Evolutionary conservation across 306 rosid genomes (phyloP).

Genomic region (Lathyrus oleraceus): DNA sequence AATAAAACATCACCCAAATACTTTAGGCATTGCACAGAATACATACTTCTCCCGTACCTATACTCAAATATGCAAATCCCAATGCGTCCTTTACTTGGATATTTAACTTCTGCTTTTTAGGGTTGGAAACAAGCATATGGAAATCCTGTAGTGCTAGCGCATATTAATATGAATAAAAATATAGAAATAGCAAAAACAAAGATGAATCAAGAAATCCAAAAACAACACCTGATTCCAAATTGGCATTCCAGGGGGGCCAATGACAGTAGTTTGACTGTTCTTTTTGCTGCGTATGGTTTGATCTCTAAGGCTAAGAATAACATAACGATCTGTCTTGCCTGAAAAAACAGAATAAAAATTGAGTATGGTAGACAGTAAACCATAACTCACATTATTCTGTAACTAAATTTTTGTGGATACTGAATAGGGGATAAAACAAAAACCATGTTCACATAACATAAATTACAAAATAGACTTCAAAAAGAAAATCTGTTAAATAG

Average conservation of each 20-base stretch:
- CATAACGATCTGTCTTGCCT: constrained; percentile 98
- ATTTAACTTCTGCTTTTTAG: constrained; percentile 73
- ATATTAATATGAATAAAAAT: constrained; percentile 22
- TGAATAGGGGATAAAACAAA: constrained; percentile 1
- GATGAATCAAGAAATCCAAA: constrained; percentile 25
- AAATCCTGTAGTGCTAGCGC: constrained; percentile 74
- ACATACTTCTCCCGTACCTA: constrained; percentile 88
- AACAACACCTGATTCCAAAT: constrained; percentile 95
- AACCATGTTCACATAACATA: neutral
- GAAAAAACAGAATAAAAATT: constrained; percentile 28
- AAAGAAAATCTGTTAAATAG: constrained; percentile 13
- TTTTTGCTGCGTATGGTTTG: constrained; percentile 91
- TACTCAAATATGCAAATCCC: constrained; percentile 75
- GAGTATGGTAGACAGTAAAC: neutral
- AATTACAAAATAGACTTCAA: neutral
- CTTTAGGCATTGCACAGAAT: constrained; percentile 26
- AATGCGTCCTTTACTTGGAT: constrained; percentile 89
- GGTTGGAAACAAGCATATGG: constrained; percentile 87
- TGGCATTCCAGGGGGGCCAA: constrained; percentile 97
- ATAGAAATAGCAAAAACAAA: constrained; percentile 7
- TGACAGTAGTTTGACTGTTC: constrained; percentile 96
- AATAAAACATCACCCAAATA: constrained; percentile 12
- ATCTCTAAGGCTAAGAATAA: constrained; percentile 75
- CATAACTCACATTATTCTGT: constrained; percentile 3
- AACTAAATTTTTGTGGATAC: neutral